These are phyloP conservation scores for Lithohypha guttulata DNA, from an alignment of 2,329 filamentous ascomycete species.

Conservation along the genomic window DNA sequence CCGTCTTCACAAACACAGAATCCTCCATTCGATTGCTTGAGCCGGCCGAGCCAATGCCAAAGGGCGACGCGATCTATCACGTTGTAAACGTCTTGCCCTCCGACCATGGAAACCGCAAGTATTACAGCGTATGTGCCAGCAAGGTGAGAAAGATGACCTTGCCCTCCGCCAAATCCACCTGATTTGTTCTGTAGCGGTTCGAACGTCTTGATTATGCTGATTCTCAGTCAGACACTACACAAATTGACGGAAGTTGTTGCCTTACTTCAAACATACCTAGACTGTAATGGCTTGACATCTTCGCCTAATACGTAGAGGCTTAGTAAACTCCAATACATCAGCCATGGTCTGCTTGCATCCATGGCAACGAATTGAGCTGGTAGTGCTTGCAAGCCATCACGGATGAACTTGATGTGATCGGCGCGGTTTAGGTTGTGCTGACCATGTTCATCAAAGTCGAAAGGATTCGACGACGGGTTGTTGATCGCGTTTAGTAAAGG, in stretches of 20 bases:
- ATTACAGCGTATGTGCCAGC: slow-evolving; percentile 80
- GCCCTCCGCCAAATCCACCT: slow-evolving; percentile 89
- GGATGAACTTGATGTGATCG: slow-evolving; percentile 40
- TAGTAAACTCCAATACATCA: slow-evolving; percentile 83
- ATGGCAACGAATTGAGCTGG: slow-evolving; percentile 60
- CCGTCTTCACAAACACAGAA: slow-evolving; percentile 78
- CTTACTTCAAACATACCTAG: slow-evolving; percentile 34
- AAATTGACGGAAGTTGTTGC: slow-evolving; percentile 1
- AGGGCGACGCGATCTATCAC: slow-evolving; percentile 71
- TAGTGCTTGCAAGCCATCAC: slow-evolving; percentile 45
- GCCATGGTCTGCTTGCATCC: slow-evolving; percentile 85
- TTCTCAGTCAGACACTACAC: background rate
- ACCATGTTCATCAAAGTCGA: slow-evolving; percentile 56
- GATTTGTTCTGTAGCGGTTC: slow-evolving; percentile 67
- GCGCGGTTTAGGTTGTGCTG: slow-evolving; percentile 62
- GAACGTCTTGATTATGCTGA: slow-evolving; percentile 60
- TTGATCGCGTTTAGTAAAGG: slow-evolving; percentile 49
- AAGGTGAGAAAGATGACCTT: slow-evolving; percentile 78
- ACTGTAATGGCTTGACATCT: slow-evolving; percentile 55
- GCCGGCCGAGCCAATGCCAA: slow-evolving; percentile 78
- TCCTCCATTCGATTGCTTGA: slow-evolving; percentile 83
- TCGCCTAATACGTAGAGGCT: slow-evolving; percentile 66
- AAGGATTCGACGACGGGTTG: slow-evolving; percentile 31
- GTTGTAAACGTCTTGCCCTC: slow-evolving; percentile 61
- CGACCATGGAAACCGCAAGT: slow-evolving; percentile 67